These are phyloP conservation scores for Backusella sp. DNA, from an alignment of 192 early-diverging fungal genomes.

Conservation along the genomic window DNA sequence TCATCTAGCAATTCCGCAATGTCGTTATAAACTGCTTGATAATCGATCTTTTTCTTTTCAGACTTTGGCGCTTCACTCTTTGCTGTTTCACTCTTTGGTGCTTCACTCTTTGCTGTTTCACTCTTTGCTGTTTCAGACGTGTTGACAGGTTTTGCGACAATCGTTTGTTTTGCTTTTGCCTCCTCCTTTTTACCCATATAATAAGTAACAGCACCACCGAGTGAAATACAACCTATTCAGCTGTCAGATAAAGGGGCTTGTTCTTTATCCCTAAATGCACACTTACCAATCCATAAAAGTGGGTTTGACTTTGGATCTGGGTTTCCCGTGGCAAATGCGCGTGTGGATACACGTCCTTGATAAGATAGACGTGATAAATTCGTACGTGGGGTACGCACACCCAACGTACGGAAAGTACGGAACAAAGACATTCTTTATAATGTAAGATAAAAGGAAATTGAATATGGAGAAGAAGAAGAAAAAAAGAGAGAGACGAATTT, in stretches of 20 bases:
- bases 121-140: conserved; percentile 13
- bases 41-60: conserved; percentile 60
- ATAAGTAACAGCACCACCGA: conserved; percentile 45
- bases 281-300: conserved; percentile 1
- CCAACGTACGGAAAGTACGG: neutral
- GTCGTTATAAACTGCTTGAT: conserved; percentile 71
- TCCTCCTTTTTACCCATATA: conserved; percentile 36
- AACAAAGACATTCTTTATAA: neutral
- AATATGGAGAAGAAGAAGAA: neutral
- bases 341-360: neutral
- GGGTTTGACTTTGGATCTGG: neutral
- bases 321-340: neutral
- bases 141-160: conserved; percentile 5
- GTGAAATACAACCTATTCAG: conserved; percentile 35
- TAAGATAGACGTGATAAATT: neutral
- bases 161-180: neutral
- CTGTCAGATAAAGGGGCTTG: too few relatives aligned
- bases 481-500: too few relatives aligned
- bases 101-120: neutral
- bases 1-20: conserved; percentile 74
- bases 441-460: neutral
- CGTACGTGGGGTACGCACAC: neutral
- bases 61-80: neutral
- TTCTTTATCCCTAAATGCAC: too few relatives aligned
- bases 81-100: neutral